Conservation (phyloP, 108 stramenopile genomes). For the Chaetoceros tenuissimus region DNA sequence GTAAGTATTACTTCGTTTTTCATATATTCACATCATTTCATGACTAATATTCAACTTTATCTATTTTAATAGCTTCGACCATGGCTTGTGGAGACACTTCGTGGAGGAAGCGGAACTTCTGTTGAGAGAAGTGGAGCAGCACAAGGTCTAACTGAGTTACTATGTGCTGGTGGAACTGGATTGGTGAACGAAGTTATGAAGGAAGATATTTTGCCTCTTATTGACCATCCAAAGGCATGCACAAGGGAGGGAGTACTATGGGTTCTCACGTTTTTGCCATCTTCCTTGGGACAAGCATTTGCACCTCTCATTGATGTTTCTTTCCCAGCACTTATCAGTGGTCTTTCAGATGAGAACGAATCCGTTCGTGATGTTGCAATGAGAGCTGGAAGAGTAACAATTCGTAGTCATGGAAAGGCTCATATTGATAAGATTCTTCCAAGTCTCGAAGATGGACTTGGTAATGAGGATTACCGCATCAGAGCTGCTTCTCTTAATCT, state of each 20-base stretch:
- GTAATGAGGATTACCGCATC: constrained; percentile 89
- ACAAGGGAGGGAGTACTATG: constrained; percentile 98
- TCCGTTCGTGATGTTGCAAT: constrained; percentile 91
- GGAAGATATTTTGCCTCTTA: constrained; percentile 85
- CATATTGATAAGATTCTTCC: constrained; percentile 91
- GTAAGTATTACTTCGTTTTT: too few relatives aligned
- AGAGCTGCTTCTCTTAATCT: constrained; percentile 90
- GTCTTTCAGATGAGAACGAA: constrained; percentile 94
- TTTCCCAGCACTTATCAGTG: constrained; percentile 88
- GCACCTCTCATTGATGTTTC: constrained; percentile 73
- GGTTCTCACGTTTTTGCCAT: constrained; percentile 97
- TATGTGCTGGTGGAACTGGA: constrained; percentile 68
- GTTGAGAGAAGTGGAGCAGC: constrained; percentile 97
- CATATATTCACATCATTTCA: too few relatives aligned
- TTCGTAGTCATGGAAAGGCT: constrained; percentile 82
- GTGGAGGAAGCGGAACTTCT: constrained; percentile 61
- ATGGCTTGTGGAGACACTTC: constrained; percentile 87
- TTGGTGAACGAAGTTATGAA: constrained; percentile 64
- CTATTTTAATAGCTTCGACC: constrained; percentile 53
- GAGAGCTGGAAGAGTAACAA: constrained; percentile 92
- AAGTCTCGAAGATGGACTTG: constrained; percentile 84
- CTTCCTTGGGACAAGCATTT: constrained; percentile 82
- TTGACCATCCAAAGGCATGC: constrained; percentile 73
- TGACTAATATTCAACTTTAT: too few relatives aligned
- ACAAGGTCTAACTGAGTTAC: constrained; percentile 90